Base-by-base conservation (phyloP, 495 filamentous ascomycete genomes). In the Trichoderma parareesei region DNA sequence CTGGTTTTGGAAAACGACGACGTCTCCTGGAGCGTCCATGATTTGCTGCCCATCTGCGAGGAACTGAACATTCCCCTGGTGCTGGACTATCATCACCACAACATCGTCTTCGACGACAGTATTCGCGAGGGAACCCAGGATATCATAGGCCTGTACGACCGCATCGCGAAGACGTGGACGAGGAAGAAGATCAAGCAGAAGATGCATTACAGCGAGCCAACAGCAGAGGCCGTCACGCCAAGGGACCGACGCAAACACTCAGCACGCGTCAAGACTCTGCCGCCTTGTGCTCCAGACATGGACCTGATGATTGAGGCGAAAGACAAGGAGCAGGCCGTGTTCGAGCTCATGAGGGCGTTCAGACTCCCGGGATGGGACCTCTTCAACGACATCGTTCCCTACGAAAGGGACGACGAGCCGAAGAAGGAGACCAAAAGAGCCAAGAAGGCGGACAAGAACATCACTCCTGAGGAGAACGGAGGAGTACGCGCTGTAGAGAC, bases 291-390 rank as follows among this genome's bases (percentile, higher is more conserved):
- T 2, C 77, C 84, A 5, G 85, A 86, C 7, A 93, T 95, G 88
- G 94, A 97, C 71, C 79, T 97, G 13, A 98, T 97, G 94, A 97
- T 97, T 65, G 94, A 98, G 77, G 94, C 94, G 18, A 98, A 97
- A 70, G 93, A 97, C 70, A 98, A 97, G 75, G 94, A 98, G 74
- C 94, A 97, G 74, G 92, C 94, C 0, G 92, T 97, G 0, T 96
- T 97, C 70, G 92, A 97, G 67, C 81, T 97, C 14, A 97, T 97
- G 90, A 80, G 87, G 40, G 94, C 79, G 1, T 96, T 89, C 74
- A 91, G 87, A 65, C 81, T 97, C 0, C 89, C 92, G 0, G 90
- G 89, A 3, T 87, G 87, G 71, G 82, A 93, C 5, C 78, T 76
- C 1, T 82, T 94, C 70, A 88, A 88, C 69, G 90, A 96, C 67